These are phyloP conservation scores for Kwoniella heveanensis DNA, from an alignment of 768 basidiomycete genomes.

Conservation along the genomic window DNA sequence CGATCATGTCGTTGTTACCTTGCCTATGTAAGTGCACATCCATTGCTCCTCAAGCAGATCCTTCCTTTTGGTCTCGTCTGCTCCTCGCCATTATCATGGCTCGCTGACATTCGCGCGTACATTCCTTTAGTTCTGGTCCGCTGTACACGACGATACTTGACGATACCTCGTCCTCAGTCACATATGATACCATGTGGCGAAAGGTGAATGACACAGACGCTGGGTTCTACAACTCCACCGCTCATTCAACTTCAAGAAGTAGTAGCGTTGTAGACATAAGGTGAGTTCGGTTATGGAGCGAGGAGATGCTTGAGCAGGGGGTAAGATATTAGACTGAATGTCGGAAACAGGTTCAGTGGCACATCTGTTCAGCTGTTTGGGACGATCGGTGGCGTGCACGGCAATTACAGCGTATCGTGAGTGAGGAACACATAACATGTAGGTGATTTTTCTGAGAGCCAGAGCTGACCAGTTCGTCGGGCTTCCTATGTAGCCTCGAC, in stretches of 20 bases:
- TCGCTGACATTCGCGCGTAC: too few relatives aligned
- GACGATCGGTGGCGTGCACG: slow-evolving; percentile 21
- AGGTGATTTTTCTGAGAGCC: too few relatives aligned
- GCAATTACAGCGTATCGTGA: slow-evolving; percentile 16
- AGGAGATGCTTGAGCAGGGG: too few relatives aligned
- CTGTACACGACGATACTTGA: slow-evolving; percentile 30
- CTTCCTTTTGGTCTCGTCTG: too few relatives aligned
- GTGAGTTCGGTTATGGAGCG: neutral
- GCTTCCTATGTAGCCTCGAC: slow-evolving; percentile 5
- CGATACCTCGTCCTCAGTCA: slow-evolving; percentile 24
- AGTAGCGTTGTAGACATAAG: slow-evolving; percentile 8
- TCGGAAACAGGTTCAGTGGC: slow-evolving; percentile 14
- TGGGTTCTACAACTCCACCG: slow-evolving; percentile 20
- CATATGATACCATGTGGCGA: slow-evolving; percentile 17
- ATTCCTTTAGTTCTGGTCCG: neutral
- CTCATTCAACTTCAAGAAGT: slow-evolving; percentile 13
- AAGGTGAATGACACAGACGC: neutral
- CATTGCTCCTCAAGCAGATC: too few relatives aligned
- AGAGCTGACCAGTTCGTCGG: too few relatives aligned
- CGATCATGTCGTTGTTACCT: slow-evolving; percentile 33
- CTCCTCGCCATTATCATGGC: too few relatives aligned
- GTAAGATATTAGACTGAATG: neutral
- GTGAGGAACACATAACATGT: neutral
- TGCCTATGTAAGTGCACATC: slow-evolving; percentile 19
- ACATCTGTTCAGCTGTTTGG: slow-evolving; percentile 25